Evolutionary conservation across 2,329 filamentous ascomycete species (phyloP), one percentile per base, ranked within the genome.

Genomic region (Trichophyton verrucosum): DNA sequence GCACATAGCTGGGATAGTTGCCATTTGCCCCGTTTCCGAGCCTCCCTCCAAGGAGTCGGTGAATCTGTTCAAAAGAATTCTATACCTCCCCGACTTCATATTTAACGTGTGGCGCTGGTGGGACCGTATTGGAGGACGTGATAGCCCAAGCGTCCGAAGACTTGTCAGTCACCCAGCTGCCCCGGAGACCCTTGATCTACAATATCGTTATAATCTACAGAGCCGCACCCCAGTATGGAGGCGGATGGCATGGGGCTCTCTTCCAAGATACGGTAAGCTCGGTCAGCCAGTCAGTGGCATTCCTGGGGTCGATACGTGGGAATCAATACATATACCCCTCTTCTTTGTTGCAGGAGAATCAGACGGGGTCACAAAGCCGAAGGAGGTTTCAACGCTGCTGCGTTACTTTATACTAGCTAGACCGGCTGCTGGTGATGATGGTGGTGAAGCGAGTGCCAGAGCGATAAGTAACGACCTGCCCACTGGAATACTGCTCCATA

Each of bases 151-250:
- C 66, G 89, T 97, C 5, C 77, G 76, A 56, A 84, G 91, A 15
- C 92, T 96, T 70, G 86, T 77, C 2, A 76, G 76, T 20, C 67
- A 68, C 38, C 68, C 69, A 64, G 75, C 74, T 53, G 73, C 76
- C 53, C 64, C 68, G 7, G 72, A 76, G 62, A 75, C 75, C 1
- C 73, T 72, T 64, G 73, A 71, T 57, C 69, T 75, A 42, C 77
- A 79, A 65, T 68, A 76, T 38, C 70, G 72, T 42, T 79, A 73
- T 75, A 97, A 97, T 71, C 80, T 82, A 62, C 90, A 96, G 71
- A 96, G 89, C 64, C 84, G 81, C 65, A 94, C 91, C 0, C 80
- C 86, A 0, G 88, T 94, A 0, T 96, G 89, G 81, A 83, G 88
- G 65, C 84, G 90, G 44, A 91, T 95, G 84, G 85, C 86, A 0